phyloP scores from a whole-genome alignment of 768 basidiomycete genomes.

The Naganishia friedmannii region DNA sequence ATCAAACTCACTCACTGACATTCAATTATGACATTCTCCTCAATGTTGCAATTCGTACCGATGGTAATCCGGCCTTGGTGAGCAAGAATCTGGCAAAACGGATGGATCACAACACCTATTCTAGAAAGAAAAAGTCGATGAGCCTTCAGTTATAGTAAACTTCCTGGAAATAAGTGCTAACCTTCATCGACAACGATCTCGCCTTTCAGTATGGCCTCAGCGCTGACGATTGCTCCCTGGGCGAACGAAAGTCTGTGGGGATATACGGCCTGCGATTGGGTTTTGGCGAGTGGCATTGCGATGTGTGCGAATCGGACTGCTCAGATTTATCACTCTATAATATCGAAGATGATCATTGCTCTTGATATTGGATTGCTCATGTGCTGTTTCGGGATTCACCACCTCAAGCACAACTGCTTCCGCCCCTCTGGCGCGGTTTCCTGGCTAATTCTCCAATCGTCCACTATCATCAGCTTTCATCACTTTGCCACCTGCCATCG shows the following conservation, averaged over 20 bases:
- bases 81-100: conserved; percentile 89
- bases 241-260: conserved; percentile 17
- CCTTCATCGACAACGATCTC: conserved; percentile 78
- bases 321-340: neutral
- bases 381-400: no score
- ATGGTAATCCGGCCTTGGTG: conserved; percentile 86
- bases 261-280: conserved; percentile 14
- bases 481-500: no score
- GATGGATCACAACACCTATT: conserved; percentile 80
- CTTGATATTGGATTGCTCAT: neutral
- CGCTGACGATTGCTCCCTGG: conserved; percentile 70
- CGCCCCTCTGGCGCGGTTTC: no score
- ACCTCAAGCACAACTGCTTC: no score
- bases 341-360: neutral
- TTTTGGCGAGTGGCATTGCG: neutral
- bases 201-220: conserved; percentile 90
- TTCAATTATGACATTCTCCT: conserved; percentile 84
- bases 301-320: neutral
- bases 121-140: conserved; percentile 1
- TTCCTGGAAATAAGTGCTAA: conserved; percentile 39
- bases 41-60: conserved; percentile 81
- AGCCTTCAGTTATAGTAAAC: neutral
- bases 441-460: no score
- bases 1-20: conserved; percentile 62
- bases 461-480: no score